Conservation (phyloP, 179 eudicot genomes). For the Silene coronaria region DNA sequence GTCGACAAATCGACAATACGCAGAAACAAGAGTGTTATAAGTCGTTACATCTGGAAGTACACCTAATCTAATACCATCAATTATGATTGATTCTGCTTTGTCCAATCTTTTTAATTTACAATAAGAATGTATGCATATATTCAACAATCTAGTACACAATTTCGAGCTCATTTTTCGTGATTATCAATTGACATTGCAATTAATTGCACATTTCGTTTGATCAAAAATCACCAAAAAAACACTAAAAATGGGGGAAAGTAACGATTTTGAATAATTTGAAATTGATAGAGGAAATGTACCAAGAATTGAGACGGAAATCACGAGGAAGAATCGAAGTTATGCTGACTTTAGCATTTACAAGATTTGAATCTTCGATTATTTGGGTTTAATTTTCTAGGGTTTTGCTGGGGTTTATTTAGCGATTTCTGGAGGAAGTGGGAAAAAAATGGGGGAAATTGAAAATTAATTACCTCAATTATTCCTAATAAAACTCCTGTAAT, state of each 20-base stretch:
- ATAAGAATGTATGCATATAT: constrained; percentile 56
- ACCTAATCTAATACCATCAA: constrained; percentile 73
- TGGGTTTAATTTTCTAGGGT: not conserved
- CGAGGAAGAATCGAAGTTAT: not conserved
- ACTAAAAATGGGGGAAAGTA: not conserved
- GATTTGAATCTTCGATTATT: not conserved
- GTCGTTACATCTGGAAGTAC: constrained; percentile 68
- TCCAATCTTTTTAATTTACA: constrained; percentile 56
- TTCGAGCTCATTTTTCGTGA: constrained; percentile 28
- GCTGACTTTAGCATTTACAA: not conserved
- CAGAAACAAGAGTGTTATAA: constrained; percentile 67
- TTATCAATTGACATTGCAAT: not conserved
- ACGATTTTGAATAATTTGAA: not conserved
- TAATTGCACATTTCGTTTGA: not conserved
- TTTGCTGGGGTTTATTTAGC: not conserved
- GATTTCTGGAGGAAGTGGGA: not conserved
- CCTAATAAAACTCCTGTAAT: not conserved
- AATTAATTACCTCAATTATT: too few relatives aligned
- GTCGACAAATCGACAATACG: constrained; percentile 60
- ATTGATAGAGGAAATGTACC: not conserved
- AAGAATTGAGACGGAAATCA: not conserved
- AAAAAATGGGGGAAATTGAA: not conserved
- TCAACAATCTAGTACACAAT: constrained; percentile 64
- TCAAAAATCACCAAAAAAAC: not conserved
- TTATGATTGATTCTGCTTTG: constrained; percentile 62